Evolutionary conservation across 176 grass and related monocot species (phyloP).

Genomic region (Puccinellia tenuiflora): DNA sequence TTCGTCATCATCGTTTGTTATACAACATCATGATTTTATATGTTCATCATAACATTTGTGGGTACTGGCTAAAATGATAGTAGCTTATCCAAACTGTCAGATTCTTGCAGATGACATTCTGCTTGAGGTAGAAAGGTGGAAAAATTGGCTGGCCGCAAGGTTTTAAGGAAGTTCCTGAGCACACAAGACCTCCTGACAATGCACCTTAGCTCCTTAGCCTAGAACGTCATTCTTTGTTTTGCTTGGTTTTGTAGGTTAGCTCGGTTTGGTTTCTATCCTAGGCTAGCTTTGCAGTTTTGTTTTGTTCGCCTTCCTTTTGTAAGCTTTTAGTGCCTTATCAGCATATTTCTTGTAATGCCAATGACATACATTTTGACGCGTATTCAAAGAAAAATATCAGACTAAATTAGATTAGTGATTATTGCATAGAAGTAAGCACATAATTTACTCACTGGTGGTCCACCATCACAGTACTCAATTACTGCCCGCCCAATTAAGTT

Average conservation of each 20-base stretch:
- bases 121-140: neutral
- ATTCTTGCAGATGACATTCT: neutral
- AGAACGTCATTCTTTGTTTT: neutral
- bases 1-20: neutral
- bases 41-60: neutral
- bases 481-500: slow-evolving; percentile 89
- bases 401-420: neutral
- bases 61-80: neutral
- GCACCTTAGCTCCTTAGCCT: neutral
- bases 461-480: slow-evolving; percentile 69
- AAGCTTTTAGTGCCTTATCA: neutral
- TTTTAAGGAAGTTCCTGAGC: neutral
- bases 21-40: neutral
- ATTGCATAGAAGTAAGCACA: neutral
- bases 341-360: neutral
- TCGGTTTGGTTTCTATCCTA: neutral
- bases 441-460: slow-evolving; percentile 68
- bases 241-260: neutral
- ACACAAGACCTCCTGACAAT: neutral
- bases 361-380: neutral
- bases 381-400: neutral
- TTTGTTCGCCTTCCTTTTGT: neutral
- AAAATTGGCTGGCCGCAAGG: neutral
- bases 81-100: neutral
- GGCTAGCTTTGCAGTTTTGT: neutral